Evolutionary conservation across 495 filamentous ascomycete species (phyloP).

Genomic region (Penicillium goetzii): DNA sequence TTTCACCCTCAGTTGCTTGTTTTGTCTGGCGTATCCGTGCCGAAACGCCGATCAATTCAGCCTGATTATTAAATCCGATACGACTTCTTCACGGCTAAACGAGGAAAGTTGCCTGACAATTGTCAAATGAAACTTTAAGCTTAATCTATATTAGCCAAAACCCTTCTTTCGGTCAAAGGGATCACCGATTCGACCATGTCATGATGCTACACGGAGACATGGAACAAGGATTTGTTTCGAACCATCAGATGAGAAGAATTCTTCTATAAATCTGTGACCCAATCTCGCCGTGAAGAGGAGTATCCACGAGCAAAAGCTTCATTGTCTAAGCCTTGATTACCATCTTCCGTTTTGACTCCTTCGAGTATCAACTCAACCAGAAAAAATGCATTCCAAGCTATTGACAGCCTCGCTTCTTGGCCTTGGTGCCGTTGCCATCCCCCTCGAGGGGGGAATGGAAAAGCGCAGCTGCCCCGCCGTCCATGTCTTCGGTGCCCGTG

Average conservation of each 20-base stretch:
- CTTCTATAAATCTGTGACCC: not conserved
- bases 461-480: conserved; percentile 51
- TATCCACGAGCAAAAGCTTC: not conserved
- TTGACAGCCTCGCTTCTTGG: conserved; percentile 22
- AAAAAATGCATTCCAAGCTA: conserved; percentile 18
- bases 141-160: conserved; percentile 1
- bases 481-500: conserved; percentile 67
- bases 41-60: conserved; percentile 16
- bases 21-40: not conserved
- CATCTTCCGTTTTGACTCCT: not conserved
- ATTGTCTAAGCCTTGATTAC: not conserved
- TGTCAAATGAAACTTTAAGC: conserved; percentile 3
- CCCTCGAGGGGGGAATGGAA: conserved; percentile 21
- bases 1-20: not conserved
- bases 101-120: not conserved
- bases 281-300: not conserved
- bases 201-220: conserved; percentile 7
- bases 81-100: conserved; percentile 6
- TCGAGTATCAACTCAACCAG: not conserved
- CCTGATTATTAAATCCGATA: conserved; percentile 1
- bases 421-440: conserved; percentile 25
- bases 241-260: not conserved
- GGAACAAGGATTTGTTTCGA: not conserved
- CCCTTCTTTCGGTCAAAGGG: not conserved
- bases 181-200: not conserved